Percentiles rank a stretch among this genome's conserved stretches.
phyloP scores from a whole-genome alignment of 768 basidiomycete species.

The Suillus decipiens region DNA sequence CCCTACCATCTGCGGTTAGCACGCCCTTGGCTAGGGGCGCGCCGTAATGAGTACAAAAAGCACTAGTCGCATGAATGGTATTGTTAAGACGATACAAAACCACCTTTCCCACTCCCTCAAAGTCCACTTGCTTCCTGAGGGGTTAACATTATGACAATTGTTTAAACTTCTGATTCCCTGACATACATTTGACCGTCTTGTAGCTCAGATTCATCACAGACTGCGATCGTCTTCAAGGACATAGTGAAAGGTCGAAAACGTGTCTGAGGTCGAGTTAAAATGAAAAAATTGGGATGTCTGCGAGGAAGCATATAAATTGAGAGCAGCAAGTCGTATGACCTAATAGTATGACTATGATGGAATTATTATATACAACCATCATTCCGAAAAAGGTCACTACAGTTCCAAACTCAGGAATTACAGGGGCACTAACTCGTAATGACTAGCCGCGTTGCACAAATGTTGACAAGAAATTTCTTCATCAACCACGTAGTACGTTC shows the following conservation, averaged over 20 bases:
- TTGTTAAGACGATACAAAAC: conserved; percentile 75
- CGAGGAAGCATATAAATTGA: conserved; percentile 1
- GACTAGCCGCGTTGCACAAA: not conserved
- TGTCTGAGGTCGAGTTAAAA: conserved; percentile 5
- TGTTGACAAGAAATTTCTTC: not conserved
- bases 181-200: conserved; percentile 58
- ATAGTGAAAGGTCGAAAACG: conserved; percentile 1
- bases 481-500: not conserved
- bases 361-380: too few species aligned
- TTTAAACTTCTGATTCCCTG: not conserved
- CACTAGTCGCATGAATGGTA: conserved; percentile 75
- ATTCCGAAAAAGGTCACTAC: not conserved
- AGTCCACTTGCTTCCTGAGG: conserved; percentile 78
- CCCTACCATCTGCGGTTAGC: conserved; percentile 72
- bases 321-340: too few species aligned
- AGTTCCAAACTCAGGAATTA: not conserved
- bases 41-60: conserved; percentile 91
- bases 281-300: not conserved
- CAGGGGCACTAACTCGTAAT: not conserved
- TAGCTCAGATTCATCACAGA: conserved; percentile 48
- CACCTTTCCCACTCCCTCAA: conserved; percentile 75
- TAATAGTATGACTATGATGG: too few species aligned
- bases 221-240: conserved; percentile 49
- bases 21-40: conserved; percentile 86
- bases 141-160: not conserved